Evolutionary conservation across 2,329 filamentous ascomycete genomes (phyloP).

Genomic region (Cladosporium sp.): DNA sequence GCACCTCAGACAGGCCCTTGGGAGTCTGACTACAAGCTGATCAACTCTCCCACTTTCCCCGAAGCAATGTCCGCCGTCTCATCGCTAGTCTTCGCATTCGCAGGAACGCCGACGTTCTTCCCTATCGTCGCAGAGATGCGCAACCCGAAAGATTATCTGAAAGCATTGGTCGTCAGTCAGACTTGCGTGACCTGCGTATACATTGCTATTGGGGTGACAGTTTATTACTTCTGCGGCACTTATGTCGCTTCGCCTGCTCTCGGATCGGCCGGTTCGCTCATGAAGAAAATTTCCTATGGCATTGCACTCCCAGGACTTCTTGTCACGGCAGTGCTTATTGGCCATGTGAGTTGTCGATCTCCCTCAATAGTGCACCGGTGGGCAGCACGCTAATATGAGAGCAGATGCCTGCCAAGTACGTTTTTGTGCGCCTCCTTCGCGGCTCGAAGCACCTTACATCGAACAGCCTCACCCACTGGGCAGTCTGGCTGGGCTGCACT

Average conservation of each 20-base stretch:
- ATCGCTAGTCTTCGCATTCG: constrained; percentile 44
- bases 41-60: neutral
- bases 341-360: constrained; percentile 29
- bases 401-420: constrained; percentile 46
- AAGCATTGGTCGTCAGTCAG: constrained; percentile 54
- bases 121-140: constrained; percentile 62
- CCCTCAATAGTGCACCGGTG: neutral
- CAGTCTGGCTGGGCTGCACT: constrained; percentile 45
- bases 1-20: constrained; percentile 54
- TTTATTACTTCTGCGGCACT: constrained; percentile 56
- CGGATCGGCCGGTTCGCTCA: constrained; percentile 52
- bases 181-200: constrained; percentile 51
- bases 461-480: constrained; percentile 48
- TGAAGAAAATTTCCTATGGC: constrained; percentile 59
- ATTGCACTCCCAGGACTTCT: constrained; percentile 52
- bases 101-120: constrained; percentile 55
- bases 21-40: constrained; percentile 48
- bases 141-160: constrained; percentile 53
- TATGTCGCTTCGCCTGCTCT: constrained; percentile 59
- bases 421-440: constrained; percentile 51
- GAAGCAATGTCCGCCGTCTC: neutral
- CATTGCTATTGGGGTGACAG: constrained; percentile 53
- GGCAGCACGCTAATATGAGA: constrained; percentile 1
- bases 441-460: constrained; percentile 45
- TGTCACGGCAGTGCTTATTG: constrained; percentile 42